A percentile compares a stretch with the other conserved stretches of the same genome.
Evolutionary conservation across 306 rosid species (phyloP).

Genomic region (Fagus sylvatica): DNA sequence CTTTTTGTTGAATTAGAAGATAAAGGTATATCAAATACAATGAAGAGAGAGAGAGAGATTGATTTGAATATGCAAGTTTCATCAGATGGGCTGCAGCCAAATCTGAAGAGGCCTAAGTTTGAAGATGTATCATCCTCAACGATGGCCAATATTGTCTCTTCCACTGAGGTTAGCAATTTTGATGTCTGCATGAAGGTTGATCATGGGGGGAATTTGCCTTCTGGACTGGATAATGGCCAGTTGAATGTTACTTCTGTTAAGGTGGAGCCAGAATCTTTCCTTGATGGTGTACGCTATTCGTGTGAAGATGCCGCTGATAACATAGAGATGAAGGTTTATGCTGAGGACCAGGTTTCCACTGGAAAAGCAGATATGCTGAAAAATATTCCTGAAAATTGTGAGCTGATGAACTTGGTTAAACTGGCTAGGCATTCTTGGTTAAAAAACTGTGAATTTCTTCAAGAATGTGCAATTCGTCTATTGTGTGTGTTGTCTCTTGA

Average conservation of each 20-base stretch:
- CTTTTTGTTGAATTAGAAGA: slow-evolving; percentile 54
- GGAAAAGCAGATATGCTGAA: slow-evolving; percentile 42
- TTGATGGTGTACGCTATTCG: slow-evolving; percentile 33
- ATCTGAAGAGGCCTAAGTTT: slow-evolving; percentile 66
- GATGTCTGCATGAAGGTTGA: slow-evolving; percentile 49
- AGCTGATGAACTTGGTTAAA: slow-evolving; percentile 69
- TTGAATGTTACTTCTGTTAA: slow-evolving; percentile 39
- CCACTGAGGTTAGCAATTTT: slow-evolving; percentile 44
- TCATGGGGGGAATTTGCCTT: slow-evolving; percentile 44
- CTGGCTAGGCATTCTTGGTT: slow-evolving; percentile 88
- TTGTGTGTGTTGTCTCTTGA: slow-evolving; percentile 87
- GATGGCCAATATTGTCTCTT: slow-evolving; percentile 41
- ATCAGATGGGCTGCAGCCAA: slow-evolving; percentile 53
- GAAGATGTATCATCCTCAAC: slow-evolving; percentile 54
- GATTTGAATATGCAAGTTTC: slow-evolving; percentile 73
- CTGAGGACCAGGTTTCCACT: slow-evolving; percentile 40
- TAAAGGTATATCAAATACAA: slow-evolving; percentile 37
- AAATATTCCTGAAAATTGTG: slow-evolving; percentile 59
- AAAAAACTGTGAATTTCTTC: slow-evolving; percentile 84
- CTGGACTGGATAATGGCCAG: slow-evolving; percentile 50
- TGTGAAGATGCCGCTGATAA: slow-evolving; percentile 32
- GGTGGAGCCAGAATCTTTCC: slow-evolving; percentile 47
- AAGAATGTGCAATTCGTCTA: slow-evolving; percentile 87
- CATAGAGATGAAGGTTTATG: slow-evolving; percentile 38
- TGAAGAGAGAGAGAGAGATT: slow-evolving; percentile 77